Evolutionary conservation across 1,284 basidiomycete species (phyloP).

Genomic region (Moesziomyces sp.): DNA sequence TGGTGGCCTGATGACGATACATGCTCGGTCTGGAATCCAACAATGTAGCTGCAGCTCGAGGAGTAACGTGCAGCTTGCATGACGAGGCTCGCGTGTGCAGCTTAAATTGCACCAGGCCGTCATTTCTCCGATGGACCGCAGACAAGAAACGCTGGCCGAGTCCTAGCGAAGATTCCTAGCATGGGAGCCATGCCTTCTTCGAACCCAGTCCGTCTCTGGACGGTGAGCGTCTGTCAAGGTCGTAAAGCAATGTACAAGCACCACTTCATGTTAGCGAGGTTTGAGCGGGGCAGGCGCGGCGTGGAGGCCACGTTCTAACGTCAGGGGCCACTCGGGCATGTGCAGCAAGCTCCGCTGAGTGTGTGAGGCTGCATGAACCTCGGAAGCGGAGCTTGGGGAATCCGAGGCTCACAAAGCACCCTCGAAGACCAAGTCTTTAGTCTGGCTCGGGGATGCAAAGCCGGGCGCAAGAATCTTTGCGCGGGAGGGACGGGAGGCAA

Average conservation of each 20-base stretch:
- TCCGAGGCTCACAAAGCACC: too few relatives aligned
- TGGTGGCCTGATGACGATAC: neutral
- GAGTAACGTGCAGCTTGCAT: constrained; percentile 12
- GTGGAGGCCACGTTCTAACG: neutral
- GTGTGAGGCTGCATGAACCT: too few relatives aligned
- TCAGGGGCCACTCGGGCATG: neutral
- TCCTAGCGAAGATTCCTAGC: neutral
- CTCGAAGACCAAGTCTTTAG: too few relatives aligned
- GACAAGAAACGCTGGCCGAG: neutral
- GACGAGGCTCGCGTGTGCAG: neutral
- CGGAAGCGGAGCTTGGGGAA: too few relatives aligned
- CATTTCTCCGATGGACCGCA: neutral
- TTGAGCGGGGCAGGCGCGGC: too few relatives aligned
- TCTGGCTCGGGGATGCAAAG: neutral
- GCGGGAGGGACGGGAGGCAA: neutral
- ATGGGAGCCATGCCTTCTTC: neutral
- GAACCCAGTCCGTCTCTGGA: neutral
- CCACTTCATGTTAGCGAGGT: neutral
- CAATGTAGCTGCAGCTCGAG: constrained; percentile 8
- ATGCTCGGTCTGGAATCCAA: neutral
- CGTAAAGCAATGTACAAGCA: too few relatives aligned
- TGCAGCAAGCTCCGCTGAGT: neutral
- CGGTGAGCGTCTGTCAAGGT: neutral
- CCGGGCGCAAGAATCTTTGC: neutral
- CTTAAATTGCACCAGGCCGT: neutral